These are phyloP conservation scores for Tetracentron sinense DNA, from an alignment of 164 flowering plant species.

Conservation along the genomic window DNA sequence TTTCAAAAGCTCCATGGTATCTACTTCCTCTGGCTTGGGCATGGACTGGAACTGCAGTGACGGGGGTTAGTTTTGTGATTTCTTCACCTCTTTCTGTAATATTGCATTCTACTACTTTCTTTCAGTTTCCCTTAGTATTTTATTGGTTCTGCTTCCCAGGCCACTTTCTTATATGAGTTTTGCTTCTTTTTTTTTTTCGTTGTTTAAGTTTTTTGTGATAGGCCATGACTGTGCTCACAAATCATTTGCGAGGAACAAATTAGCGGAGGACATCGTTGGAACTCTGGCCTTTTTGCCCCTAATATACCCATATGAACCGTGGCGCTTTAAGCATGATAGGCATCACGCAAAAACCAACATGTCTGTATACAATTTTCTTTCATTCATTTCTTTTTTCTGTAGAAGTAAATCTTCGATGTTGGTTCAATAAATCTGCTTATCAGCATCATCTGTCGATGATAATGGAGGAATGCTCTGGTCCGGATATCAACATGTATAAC, in stretches of 20 bases:
- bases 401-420: not conserved
- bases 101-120: not conserved
- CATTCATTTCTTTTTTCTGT: not conserved
- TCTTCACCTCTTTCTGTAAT: conserved; percentile 1
- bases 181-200: conserved; percentile 13
- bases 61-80: conserved; percentile 59
- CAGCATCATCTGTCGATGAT: not conserved
- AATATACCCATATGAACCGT: conserved; percentile 97
- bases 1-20: conserved; percentile 71
- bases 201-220: conserved; percentile 95
- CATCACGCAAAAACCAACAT: conserved; percentile 98
- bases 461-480: not conserved
- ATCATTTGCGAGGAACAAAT: conserved; percentile 89
- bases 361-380: conserved; percentile 35
- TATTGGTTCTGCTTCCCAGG: not conserved
- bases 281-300: conserved; percentile 89
- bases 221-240: conserved; percentile 99
- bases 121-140: not conserved
- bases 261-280: conserved; percentile 92
- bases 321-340: conserved; percentile 91
- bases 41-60: conserved; percentile 63
- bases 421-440: not conserved
- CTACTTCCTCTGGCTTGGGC: conserved; percentile 79
- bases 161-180: not conserved
- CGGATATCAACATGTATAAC: not conserved